phyloP scores from a whole-genome alignment of 306 rosid genomes.

The Ormosia semicastrata region DNA sequence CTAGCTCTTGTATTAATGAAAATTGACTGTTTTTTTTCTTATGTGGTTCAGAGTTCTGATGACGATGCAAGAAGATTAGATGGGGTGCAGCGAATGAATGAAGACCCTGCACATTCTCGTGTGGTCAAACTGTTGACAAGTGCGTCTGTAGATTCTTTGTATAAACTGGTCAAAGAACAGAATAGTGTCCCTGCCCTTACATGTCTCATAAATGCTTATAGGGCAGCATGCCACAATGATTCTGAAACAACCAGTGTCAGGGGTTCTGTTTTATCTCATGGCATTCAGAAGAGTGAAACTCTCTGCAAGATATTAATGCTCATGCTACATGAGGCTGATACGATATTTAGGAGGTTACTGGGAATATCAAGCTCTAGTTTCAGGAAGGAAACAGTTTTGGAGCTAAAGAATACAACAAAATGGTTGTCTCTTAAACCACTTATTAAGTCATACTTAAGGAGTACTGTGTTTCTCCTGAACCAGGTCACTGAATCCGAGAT shows the following conservation, averaged over 20 bases:
- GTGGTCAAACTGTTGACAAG: constrained; percentile 45
- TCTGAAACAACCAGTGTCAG: constrained; percentile 33
- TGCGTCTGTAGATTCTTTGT: constrained; percentile 55
- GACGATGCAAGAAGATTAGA: constrained; percentile 52
- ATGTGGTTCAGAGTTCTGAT: constrained; percentile 56
- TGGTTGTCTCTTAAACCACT: constrained; percentile 66
- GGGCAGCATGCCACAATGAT: constrained; percentile 70
- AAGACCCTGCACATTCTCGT: constrained; percentile 13
- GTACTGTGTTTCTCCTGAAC: constrained; percentile 71
- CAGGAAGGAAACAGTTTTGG: constrained; percentile 66
- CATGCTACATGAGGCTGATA: constrained; percentile 70
- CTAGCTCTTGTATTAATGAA: neutral
- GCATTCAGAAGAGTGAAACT: constrained; percentile 56
- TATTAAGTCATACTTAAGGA: constrained; percentile 75
- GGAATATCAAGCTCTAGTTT: constrained; percentile 53
- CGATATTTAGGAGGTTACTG: constrained; percentile 57
- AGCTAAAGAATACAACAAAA: constrained; percentile 56
- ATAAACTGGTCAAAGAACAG: constrained; percentile 57
- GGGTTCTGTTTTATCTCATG: constrained; percentile 35
- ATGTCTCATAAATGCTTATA: constrained; percentile 72
- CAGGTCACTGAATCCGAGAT: constrained; percentile 71
- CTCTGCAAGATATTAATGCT: constrained; percentile 63
- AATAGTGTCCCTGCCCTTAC: constrained; percentile 59
- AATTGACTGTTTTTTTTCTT: neutral
- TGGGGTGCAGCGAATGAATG: constrained; percentile 29